Conservation (phyloP, 108 stramenopile genomes). For the Cyclotella choctawhatcheeana region DNA sequence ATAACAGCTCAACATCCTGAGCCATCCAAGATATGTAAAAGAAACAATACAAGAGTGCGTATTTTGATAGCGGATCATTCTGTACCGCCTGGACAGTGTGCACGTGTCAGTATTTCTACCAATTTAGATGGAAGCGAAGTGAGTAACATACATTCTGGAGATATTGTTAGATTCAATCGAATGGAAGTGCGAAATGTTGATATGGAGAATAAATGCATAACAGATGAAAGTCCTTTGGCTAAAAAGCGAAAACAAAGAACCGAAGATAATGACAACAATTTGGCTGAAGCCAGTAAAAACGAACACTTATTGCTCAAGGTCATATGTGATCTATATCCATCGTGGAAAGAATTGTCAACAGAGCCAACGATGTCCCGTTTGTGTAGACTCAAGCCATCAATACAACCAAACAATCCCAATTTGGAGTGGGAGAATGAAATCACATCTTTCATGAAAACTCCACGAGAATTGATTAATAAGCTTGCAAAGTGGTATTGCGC, state of each 20-base stretch:
- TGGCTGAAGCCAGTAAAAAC: neutral
- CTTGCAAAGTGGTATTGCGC: conserved; percentile 42
- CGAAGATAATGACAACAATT: neutral
- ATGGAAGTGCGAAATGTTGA: conserved; percentile 41
- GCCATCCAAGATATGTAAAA: neutral
- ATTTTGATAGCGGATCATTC: conserved; percentile 36
- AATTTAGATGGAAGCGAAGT: too few relatives aligned
- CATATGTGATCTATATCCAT: conserved; percentile 36
- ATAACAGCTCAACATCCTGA: conserved; percentile 9
- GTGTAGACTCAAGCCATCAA: conserved; percentile 36
- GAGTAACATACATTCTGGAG: conserved; percentile 46
- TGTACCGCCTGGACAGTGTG: conserved; percentile 32
- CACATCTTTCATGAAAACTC: conserved; percentile 20
- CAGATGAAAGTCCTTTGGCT: neutral
- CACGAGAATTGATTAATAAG: conserved; percentile 19
- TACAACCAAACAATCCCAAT: neutral
- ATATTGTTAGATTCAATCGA: conserved; percentile 41
- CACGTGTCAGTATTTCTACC: conserved; percentile 19
- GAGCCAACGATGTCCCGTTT: conserved; percentile 31
- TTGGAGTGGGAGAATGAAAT: conserved; percentile 42
- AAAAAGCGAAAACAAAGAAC: neutral
- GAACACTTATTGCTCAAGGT: conserved; percentile 24
- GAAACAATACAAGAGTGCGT: neutral
- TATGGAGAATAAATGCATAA: neutral
- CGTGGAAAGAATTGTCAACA: conserved; percentile 31